Evolutionary conservation across 139 green algal species (phyloP).

Genomic region (Coccomyxa sp.): DNA sequence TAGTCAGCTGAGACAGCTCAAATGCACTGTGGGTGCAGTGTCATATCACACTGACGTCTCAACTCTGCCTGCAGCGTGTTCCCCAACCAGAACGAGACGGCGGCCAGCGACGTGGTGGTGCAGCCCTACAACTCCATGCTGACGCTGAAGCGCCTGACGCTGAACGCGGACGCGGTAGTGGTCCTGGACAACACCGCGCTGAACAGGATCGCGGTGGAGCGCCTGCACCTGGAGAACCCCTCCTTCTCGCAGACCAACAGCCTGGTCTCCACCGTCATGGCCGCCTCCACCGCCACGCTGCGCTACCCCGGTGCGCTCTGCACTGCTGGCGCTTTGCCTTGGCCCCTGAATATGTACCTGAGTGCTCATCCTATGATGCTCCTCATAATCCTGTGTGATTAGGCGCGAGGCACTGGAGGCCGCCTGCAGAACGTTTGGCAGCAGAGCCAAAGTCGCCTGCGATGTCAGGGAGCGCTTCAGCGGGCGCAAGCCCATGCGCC

Average conservation of each 20-base stretch:
- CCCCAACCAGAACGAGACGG: slow-evolving; percentile 92
- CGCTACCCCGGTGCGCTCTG: slow-evolving; percentile 76
- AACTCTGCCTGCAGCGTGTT: slow-evolving; percentile 88
- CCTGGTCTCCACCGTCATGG: slow-evolving; percentile 98
- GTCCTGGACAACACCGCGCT: slow-evolving; percentile 89
- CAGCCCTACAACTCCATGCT: slow-evolving; percentile 99
- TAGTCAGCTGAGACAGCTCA: no score
- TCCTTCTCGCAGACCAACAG: slow-evolving; percentile 90
- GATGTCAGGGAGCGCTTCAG: no score
- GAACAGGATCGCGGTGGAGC: slow-evolving; percentile 75
- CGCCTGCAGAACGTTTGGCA: no score
- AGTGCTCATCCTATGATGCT: no score
- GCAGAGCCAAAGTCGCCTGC: no score
- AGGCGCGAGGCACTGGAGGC: no score
- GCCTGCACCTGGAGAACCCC: slow-evolving; percentile 57
- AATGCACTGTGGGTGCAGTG: no score
- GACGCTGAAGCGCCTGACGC: slow-evolving; percentile 93
- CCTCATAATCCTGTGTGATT: no score
- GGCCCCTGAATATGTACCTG: no score
- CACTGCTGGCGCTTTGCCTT: no score
- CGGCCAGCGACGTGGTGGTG: slow-evolving; percentile 91
- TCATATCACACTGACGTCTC: no score
- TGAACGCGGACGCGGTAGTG: slow-evolving; percentile 90
- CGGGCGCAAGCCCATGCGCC: no score
- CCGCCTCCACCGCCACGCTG: slow-evolving; percentile 93